phyloP scores from a whole-genome alignment of 495 filamentous ascomycete genomes.

The Penicillium crystallinum region DNA sequence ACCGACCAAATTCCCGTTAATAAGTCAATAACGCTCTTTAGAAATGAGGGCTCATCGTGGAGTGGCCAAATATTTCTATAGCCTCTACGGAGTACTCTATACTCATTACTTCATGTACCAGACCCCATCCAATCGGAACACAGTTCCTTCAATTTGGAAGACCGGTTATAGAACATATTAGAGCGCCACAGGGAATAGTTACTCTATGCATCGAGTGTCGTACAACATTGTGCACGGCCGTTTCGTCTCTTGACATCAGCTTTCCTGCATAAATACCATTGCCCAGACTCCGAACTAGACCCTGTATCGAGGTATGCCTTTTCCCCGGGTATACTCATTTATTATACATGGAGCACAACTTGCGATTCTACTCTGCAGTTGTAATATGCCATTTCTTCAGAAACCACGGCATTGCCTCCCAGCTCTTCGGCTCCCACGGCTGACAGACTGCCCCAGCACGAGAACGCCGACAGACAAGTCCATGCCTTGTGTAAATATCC shows the following conservation, averaged over 20 bases:
- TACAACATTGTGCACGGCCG: neutral
- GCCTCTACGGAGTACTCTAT: neutral
- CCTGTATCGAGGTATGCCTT: neutral
- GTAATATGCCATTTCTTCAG: slow-evolving; percentile 24
- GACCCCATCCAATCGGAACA: neutral
- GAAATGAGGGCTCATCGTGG: no score
- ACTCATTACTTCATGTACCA: neutral
- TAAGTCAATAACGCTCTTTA: no score
- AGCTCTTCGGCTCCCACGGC: slow-evolving; percentile 34
- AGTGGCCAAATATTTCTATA: neutral
- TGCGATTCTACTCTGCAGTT: neutral
- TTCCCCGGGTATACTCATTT: neutral
- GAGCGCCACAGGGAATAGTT: neutral
- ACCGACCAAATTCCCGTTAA: neutral
- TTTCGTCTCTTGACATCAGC: neutral
- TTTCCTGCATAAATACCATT: neutral
- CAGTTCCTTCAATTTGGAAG: neutral
- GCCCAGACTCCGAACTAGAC: neutral
- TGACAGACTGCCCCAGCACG: slow-evolving; percentile 11
- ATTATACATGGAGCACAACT: neutral
- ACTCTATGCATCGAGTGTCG: neutral
- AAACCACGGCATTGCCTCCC: slow-evolving; percentile 38
- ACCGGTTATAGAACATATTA: neutral
- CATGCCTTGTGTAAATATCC: slow-evolving; percentile 33
- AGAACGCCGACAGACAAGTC: slow-evolving; percentile 14